Evolutionary conservation across 257 asterid genomes (phyloP), one percentile per base, ranked within the genome.

Genomic region (Petrea volubilis): DNA sequence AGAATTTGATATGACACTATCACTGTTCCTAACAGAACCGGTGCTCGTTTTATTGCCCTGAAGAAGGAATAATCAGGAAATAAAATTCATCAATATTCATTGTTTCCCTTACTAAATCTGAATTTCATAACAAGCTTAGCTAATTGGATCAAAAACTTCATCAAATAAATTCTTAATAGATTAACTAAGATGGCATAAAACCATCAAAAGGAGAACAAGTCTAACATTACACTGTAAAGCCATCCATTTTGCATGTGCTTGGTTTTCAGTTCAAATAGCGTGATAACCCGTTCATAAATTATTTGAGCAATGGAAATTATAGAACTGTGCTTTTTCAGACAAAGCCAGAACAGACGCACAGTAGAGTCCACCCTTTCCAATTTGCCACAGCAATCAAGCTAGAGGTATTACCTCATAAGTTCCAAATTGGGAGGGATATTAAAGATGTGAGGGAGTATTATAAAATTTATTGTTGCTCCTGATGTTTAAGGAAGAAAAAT

Each of bases 21-120:
- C 90, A 71, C 74, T 79, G 81, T 77, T 90, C 81, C 89, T 81
- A 74, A 60, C 70, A 74, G 59, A 73, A 72, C 84, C 67, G 75
- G 6, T 53, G 67, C 73, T 86, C 52, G 91, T 69, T 83, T 84
- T 93, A 81, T 76, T 93, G n/a, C 97, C 95, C 98, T 93, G 88
- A 76, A 78, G 64, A 65, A 55, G 51, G 60, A 58, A 34, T 40
- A 11, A 43, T 46, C 36, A 34, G 31, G 46, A 14, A 43, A 17
- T 25, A 25, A 29, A 34, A 28, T 17, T 63, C 52, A 75, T 17
- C 34, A 61, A 24, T 38, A 27, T 69, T 50, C 43, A 61, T 3
- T 21, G 34, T 60, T 65, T 43, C 38, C 60, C 50, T 58, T 43
- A 58, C 47, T 52, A 60, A 52, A 47, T 56, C 52, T 14, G 9